phyloP scores from a whole-genome alignment of 495 filamentous ascomycete genomes.

The Pseudoneurospora amorphoporcata region DNA sequence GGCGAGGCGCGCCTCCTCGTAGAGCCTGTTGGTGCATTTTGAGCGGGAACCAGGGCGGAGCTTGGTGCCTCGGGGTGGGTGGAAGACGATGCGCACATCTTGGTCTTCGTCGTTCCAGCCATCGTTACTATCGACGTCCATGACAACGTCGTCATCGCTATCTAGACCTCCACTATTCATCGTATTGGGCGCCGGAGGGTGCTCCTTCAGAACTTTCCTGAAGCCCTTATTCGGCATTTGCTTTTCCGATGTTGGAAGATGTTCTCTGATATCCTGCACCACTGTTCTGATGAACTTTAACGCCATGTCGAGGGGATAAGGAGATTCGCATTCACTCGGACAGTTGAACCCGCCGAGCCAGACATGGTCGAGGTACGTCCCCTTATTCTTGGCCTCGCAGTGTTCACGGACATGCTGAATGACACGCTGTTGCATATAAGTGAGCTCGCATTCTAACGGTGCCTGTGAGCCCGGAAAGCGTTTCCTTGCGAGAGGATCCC shows the following conservation, averaged over 20 bases:
- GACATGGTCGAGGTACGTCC: constrained; percentile 20
- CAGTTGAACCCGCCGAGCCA: constrained; percentile 28
- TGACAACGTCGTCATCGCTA: constrained; percentile 2
- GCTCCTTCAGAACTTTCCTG: constrained; percentile 2
- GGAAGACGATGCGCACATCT: constrained; percentile 29
- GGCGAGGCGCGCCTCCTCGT: constrained; percentile 23
- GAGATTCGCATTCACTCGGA: constrained; percentile 5
- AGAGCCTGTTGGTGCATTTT: constrained; percentile 29
- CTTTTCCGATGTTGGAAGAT: constrained; percentile 19
- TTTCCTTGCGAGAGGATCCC: constrained; percentile 25
- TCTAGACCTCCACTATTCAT: background rate
- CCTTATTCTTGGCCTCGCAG: constrained; percentile 11
- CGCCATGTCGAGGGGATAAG: constrained; percentile 15
- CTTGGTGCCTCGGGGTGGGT: constrained; percentile 25
- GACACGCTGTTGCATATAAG: constrained; percentile 31
- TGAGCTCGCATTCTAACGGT: constrained; percentile 16
- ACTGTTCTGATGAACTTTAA: constrained; percentile 13
- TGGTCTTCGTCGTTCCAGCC: constrained; percentile 10
- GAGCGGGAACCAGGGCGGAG: constrained; percentile 9
- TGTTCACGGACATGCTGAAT: constrained; percentile 21
- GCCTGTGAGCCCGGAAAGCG: constrained; percentile 6
- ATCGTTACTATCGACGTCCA: constrained; percentile 6
- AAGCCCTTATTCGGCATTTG: constrained; percentile 15
- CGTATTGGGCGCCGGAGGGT: background rate
- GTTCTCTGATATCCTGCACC: constrained; percentile 12